Percentiles rank a stretch among this genome's conserved stretches.
Conservation (phyloP, 2,329 filamentous ascomycete genomes). For the Escovopsis weberi region DNA sequence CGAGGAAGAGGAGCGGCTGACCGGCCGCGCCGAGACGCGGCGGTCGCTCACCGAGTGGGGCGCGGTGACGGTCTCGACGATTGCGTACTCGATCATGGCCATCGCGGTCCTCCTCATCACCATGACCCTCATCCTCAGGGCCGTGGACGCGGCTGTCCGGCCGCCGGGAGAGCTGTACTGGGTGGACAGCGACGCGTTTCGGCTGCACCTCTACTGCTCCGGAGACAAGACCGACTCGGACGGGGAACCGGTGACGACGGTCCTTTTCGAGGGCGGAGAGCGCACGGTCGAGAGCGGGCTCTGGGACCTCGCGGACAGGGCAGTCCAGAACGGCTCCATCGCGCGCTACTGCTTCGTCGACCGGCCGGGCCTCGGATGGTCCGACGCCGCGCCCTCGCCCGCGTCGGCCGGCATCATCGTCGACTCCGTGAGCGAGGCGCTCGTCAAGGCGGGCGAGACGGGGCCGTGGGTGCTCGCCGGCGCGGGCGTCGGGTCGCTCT, state of each 20-base stretch:
- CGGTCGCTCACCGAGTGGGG: constrained; percentile 74
- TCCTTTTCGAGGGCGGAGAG: constrained; percentile 77
- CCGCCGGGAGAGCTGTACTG: constrained; percentile 62
- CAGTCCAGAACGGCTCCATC: constrained; percentile 68
- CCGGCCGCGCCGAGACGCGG: constrained; percentile 74
- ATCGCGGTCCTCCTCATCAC: constrained; percentile 61
- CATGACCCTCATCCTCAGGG: constrained; percentile 62
- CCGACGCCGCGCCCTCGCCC: constrained; percentile 84
- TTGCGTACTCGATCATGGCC: constrained; percentile 55
- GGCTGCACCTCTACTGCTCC: constrained; percentile 68
- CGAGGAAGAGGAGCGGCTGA: constrained; percentile 85
- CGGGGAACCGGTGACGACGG: constrained; percentile 51
- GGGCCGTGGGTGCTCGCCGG: constrained; percentile 84
- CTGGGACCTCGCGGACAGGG: constrained; percentile 63
- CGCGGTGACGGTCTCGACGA: constrained; percentile 59
- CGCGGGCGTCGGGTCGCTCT: constrained; percentile 75
- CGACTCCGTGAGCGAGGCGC: constrained; percentile 74
- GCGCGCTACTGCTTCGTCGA: constrained; percentile 90
- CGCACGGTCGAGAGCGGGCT: constrained; percentile 64
- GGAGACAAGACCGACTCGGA: constrained; percentile 50
- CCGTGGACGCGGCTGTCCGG: constrained; percentile 60
- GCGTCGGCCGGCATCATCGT: constrained; percentile 88
- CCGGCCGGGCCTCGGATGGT: constrained; percentile 75
- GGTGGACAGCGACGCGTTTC: constrained; percentile 75
- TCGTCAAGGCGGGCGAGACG: constrained; percentile 64